Evolutionary conservation across 495 filamentous ascomycete species (phyloP), one percentile per base, ranked within the genome.

Genomic region (Bryoglossum gracile): DNA sequence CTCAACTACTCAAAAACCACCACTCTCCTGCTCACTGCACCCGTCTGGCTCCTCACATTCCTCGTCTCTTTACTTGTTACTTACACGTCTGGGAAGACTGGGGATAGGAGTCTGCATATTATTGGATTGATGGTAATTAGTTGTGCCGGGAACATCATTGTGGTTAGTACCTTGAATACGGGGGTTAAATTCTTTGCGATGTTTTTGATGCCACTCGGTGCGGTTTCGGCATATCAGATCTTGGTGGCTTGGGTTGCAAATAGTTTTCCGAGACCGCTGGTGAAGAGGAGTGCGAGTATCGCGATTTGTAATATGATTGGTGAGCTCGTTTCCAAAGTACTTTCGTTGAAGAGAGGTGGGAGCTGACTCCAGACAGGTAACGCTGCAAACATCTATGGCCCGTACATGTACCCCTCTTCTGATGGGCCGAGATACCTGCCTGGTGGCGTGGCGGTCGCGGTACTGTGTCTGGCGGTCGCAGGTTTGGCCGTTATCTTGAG

Each of bases 271-370:
- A 68, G 76, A 8, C 73, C 75, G 0, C 58, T 70, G 8, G 75
- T 74, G 37, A 79, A 77, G 62, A 68, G 74, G n/a, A 71, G 75
- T 6, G 70, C 65, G 8, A 60, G 67, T n/a, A 61, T 82, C 13
- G 71, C 74, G 21, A 76, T 80, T 46, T 70, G 71, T 32, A 80
- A 78, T 53, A 74, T 74, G 46, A 60, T 77, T 37, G 72, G 70
- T n/a, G n/a, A n/a, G n/a, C n/a, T n/a, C n/a, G n/a, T n/a, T n/a
- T n/a, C n/a, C n/a, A n/a, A n/a, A n/a, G n/a, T n/a, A n/a, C n/a
- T n/a, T n/a, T n/a, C n/a, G n/a, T n/a, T n/a, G n/a, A n/a, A n/a
- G n/a, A n/a, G n/a, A n/a, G n/a, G n/a, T n/a, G n/a, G n/a, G n/a
- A n/a, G n/a, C n/a, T n/a, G n/a, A n/a, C n/a, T n/a, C n/a, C n/a